Base-by-base conservation (phyloP, 1,139 yeast species). In the Pneumocystis sp. region DNA sequence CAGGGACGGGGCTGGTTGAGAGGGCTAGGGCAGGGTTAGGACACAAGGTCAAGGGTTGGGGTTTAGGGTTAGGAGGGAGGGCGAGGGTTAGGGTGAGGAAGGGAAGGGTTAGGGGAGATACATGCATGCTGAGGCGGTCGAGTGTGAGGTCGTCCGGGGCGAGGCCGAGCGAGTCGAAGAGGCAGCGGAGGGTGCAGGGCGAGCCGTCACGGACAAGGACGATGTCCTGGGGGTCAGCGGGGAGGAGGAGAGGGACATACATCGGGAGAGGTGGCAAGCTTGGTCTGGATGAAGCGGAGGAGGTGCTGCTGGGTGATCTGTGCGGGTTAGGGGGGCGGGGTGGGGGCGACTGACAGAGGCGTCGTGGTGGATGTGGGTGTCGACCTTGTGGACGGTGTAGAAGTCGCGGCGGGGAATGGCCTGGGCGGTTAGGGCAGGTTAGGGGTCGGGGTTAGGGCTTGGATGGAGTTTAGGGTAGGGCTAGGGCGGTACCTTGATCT, bases 351-450 rank as follows among this genome's bases (percentile, higher is more conserved):
- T 25, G 21, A 50, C 57, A 75, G 97, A 91, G 8, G 99, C 99
- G 17, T 96, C 88, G 75, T 95, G 98, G 75, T 95, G 99, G 72
- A 95, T 96, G 80, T 95, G 99, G 17, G 98, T 95, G 73, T 95
- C 99, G 61, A 95, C 99, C 75, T 95, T 95, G 79, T 98, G 85
- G 63, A 95, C 98, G 73, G 95, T 95, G 78, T 95, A 95, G 73
- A 95, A 95, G 76, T 95, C 99, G 75, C 98, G 84, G 75, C 93
- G 99, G 2, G 97, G 97, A 69, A 89, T 85, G 67, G 82, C 72
- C 71, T 64, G 21, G n/a, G n/a, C n/a, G n/a, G n/a, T n/a, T n/a
- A n/a, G n/a, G n/a, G n/a, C n/a, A n/a, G n/a, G n/a, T n/a, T n/a
- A n/a, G n/a, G n/a, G n/a, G n/a, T n/a, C n/a, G n/a, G n/a, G n/a